These are phyloP conservation scores for Dichotomopilus funicola DNA, from an alignment of 2,329 filamentous ascomycete genomes.

Conservation along the genomic window DNA sequence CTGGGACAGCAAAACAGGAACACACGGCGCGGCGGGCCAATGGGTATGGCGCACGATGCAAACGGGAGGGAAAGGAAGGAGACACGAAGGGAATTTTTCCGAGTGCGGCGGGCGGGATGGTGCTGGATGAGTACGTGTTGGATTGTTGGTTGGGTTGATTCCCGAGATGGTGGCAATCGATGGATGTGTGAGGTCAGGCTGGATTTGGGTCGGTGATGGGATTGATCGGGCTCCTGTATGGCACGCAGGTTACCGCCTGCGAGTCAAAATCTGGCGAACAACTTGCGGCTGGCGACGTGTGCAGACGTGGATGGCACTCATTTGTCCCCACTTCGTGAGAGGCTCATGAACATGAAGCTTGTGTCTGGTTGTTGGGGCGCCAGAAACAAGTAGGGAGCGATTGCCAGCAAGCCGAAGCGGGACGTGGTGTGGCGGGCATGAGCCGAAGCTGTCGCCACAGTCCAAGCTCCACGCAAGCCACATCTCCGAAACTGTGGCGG, in stretches of 20 bases:
- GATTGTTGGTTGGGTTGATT: no score
- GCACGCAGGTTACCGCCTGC: not conserved
- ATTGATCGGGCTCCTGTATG: not conserved
- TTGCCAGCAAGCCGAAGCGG: no score
- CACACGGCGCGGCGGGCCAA: not conserved
- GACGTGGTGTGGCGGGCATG: constrained; percentile 2
- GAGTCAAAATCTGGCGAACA: not conserved
- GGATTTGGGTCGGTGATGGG: not conserved
- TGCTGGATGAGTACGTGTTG: no score
- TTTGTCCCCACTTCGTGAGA: constrained; percentile 16
- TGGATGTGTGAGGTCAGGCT: not conserved
- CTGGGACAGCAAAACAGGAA: constrained; percentile 1
- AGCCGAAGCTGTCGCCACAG: constrained; percentile 16
- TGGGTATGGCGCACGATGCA: not conserved
- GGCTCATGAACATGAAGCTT: not conserved
- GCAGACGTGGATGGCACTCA: constrained; percentile 22
- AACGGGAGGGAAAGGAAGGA: not conserved
- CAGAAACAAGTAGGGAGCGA: no score
- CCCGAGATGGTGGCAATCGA: no score
- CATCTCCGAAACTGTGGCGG: constrained; percentile 12
- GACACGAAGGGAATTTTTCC: no score
- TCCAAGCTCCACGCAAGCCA: not conserved
- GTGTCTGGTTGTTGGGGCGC: not conserved
- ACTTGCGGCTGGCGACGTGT: constrained; percentile 6
- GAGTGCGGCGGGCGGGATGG: no score